phyloP scores from a whole-genome alignment of 2,329 filamentous ascomycete species.

The Alternaria viburni region DNA sequence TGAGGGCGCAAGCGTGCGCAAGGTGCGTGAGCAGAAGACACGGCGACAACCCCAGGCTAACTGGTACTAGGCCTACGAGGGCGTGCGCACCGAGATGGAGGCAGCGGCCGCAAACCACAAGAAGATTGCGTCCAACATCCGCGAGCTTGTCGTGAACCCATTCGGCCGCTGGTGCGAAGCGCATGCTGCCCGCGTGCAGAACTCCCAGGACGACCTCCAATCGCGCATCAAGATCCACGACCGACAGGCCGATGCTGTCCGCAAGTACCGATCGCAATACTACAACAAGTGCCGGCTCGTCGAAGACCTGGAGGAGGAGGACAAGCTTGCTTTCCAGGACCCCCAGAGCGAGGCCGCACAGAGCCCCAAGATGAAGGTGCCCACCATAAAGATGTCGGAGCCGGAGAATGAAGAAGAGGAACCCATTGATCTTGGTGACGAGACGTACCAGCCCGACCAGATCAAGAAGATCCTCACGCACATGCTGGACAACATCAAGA shows the following conservation, averaged over 20 bases:
- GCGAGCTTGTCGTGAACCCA: slow-evolving; percentile 91
- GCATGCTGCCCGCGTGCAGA: slow-evolving; percentile 87
- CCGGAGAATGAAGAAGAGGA: slow-evolving; percentile 74
- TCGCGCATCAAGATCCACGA: slow-evolving; percentile 89
- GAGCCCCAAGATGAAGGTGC: slow-evolving; percentile 67
- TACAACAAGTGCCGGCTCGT: slow-evolving; percentile 98
- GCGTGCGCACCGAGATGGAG: slow-evolving; percentile 89
- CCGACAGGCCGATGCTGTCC: slow-evolving; percentile 85
- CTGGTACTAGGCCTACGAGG: slow-evolving; percentile 83
- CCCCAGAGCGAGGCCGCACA: slow-evolving; percentile 62
- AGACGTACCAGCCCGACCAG: slow-evolving; percentile 82
- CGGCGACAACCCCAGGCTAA: slow-evolving; percentile 21
- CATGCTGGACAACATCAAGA: slow-evolving; percentile 84
- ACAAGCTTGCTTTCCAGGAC: slow-evolving; percentile 95
- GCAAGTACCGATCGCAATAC: slow-evolving; percentile 93
- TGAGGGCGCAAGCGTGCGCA: slow-evolving; percentile 93
- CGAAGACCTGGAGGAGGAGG: slow-evolving; percentile 97
- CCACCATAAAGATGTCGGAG: slow-evolving; percentile 86
- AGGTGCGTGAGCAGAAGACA: slow-evolving; percentile 63
- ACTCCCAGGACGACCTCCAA: slow-evolving; percentile 94
- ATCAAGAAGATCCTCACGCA: slow-evolving; percentile 88
- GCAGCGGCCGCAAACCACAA: slow-evolving; percentile 88
- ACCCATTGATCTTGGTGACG: slow-evolving; percentile 87
- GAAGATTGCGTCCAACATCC: slow-evolving; percentile 95
- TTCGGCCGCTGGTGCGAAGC: slow-evolving; percentile 97